Evolutionary conservation across 2,329 filamentous ascomycete species (phyloP).

Genomic region (Dryadomyces sulphureus): DNA sequence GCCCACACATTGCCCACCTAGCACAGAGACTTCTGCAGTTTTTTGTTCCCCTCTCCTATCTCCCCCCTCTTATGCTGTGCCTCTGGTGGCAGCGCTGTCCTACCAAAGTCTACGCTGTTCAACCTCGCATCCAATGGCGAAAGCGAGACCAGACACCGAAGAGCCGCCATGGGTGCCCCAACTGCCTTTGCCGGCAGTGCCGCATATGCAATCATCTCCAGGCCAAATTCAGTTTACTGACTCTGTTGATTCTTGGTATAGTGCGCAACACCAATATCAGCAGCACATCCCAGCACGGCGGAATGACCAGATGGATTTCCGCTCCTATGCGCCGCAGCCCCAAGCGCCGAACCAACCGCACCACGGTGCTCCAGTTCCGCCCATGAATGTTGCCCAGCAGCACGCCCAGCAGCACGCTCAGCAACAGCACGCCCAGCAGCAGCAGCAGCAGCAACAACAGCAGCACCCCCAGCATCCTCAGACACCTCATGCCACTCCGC

Average conservation of each 20-base stretch:
- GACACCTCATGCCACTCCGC: constrained; percentile 5
- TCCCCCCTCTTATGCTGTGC: background rate
- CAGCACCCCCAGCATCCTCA: constrained; percentile 18
- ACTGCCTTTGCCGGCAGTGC: background rate
- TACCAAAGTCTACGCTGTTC: background rate
- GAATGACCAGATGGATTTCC: constrained; percentile 15
- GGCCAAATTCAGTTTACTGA: constrained; percentile 17
- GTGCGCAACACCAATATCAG: constrained; percentile 26
- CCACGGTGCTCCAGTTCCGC: constrained; percentile 20
- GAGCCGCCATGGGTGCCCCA: background rate
- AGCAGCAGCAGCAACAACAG: constrained; percentile 16
- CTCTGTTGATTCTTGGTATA: constrained; percentile 20
- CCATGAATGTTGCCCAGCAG: constrained; percentile 20
- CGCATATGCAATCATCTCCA: background rate
- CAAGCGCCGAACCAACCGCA: constrained; percentile 16
- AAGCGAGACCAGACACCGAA: background rate
- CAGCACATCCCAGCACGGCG: constrained; percentile 26
- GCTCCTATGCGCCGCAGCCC: constrained; percentile 11
- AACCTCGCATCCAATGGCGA: background rate
- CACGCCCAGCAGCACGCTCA: constrained; percentile 20
- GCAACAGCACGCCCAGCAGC: constrained; percentile 19
- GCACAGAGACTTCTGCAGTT: background rate
- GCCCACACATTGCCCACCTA: background rate
- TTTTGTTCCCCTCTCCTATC: background rate
- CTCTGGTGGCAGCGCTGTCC: background rate